Evolutionary conservation across 192 early-diverging fungal species (phyloP).

Genomic region (Chytriomyces sp.): DNA sequence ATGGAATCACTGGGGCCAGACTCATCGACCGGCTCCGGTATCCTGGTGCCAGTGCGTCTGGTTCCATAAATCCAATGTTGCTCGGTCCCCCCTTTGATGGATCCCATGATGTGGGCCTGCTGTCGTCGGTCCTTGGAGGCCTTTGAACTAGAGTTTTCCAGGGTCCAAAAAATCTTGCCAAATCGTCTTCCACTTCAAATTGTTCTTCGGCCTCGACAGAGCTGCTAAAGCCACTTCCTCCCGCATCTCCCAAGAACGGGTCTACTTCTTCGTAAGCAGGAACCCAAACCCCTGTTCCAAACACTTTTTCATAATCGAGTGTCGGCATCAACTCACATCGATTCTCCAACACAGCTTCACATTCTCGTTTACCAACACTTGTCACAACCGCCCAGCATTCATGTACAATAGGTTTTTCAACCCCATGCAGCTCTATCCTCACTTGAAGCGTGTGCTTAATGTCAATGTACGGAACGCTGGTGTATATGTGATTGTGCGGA

Average conservation of each 20-base stretch:
- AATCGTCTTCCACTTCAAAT: conserved; percentile 15
- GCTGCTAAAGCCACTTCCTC: too few relatives aligned
- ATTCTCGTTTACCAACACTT: conserved; percentile 48
- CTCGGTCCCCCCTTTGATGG: background rate
- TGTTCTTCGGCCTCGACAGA: too few relatives aligned
- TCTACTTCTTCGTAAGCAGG: conserved; percentile 49
- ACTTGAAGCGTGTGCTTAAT: conserved; percentile 55
- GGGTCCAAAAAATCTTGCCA: conserved; percentile 14
- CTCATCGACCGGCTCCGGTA: background rate
- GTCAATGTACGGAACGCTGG: conserved; percentile 42
- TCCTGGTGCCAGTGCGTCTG: background rate
- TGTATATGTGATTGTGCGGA: conserved; percentile 29
- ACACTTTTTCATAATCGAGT: conserved; percentile 59
- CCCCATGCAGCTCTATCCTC: conserved; percentile 48
- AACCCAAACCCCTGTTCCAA: conserved; percentile 55
- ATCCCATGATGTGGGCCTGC: background rate
- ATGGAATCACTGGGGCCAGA: background rate
- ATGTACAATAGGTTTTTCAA: conserved; percentile 49
- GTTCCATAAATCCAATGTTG: background rate
- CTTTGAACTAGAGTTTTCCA: conserved; percentile 8
- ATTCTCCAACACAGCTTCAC: conserved; percentile 43
- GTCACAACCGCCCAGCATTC: conserved; percentile 52
- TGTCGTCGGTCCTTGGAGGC: background rate
- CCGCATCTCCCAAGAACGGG: conserved; percentile 33
- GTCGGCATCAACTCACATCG: conserved; percentile 50